Evolutionary conservation across 176 grass and related monocot genomes (phyloP).

Genomic region (Thinopyrum elongatum): DNA sequence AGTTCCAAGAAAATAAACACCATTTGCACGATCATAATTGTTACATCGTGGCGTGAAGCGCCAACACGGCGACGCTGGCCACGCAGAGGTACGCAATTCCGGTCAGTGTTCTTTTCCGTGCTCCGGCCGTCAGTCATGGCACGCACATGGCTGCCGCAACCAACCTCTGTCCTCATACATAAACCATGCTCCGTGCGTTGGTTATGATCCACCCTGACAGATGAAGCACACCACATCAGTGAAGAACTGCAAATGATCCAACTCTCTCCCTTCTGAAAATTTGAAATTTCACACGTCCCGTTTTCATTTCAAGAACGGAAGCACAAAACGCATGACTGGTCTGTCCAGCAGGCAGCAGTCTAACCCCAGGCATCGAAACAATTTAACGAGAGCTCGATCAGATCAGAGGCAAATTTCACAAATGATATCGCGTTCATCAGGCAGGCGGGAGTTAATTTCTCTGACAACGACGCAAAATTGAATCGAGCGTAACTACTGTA

Average conservation of each 20-base stretch:
- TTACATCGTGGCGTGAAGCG: background rate
- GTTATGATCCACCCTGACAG: conserved; percentile 39
- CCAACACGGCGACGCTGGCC: background rate
- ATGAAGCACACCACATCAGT: conserved; percentile 51
- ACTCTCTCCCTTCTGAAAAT: background rate
- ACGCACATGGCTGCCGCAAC: conserved; percentile 44
- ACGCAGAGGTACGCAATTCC: background rate
- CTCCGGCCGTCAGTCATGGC: conserved; percentile 24
- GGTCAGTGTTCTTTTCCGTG: background rate
- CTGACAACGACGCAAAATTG: background rate
- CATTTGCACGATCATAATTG: background rate
- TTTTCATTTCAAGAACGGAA: no score
- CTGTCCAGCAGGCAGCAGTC: background rate
- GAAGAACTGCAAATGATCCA: background rate
- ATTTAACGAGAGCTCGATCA: background rate
- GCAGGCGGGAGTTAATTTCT: background rate
- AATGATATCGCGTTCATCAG: background rate
- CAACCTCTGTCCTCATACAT: conserved; percentile 22
- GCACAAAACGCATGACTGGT: background rate
- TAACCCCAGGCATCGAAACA: background rate
- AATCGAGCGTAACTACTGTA: background rate
- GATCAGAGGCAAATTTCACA: background rate
- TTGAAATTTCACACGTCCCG: background rate
- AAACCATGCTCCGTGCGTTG: conserved; percentile 36
- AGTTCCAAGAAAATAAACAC: background rate